Evolutionary conservation across 306 rosid genomes (phyloP), one percentile per base, ranked within the genome.

Genomic region (Luffa aegyptiaca): DNA sequence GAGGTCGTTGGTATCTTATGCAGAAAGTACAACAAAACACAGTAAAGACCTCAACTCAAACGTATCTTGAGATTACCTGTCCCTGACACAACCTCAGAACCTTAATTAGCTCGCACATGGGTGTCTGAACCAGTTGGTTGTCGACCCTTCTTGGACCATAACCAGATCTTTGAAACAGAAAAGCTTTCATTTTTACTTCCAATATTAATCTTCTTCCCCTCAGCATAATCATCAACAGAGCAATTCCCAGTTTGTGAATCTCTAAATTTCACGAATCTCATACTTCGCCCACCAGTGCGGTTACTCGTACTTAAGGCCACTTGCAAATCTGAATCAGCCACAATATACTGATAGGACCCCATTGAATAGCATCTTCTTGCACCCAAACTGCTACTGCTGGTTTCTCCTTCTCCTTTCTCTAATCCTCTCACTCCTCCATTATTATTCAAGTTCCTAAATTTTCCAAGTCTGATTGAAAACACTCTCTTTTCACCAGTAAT

Each of bases 271-370:
- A 83, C 82, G 45, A 89, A 78, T 82, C 93, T 91, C 89, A 82
- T 83, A 58, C 93, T 88, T 33, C 79, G 78, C 84, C 82, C 83
- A 53, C 42, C 9, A 18, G 36, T 21, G 51, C 77, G 89, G 81
- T 83, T 84, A 79, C 86, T 89, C 18, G 82, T 87, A 7, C 21
- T 90, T 3, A 90, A 85, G 62, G 96, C 92, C 71, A 93, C 97
- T 78, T 84, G 87, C 83, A 94, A 80, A 61, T 94, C 97, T 33
- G 97, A 94, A 84, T 88, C 94, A 82, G 88, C 91, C 80, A 90
- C 97, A 57, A 94, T 92, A 83, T 94, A 94, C 75, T 94, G 96
- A 71, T 82, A 92, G 21, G 98, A 94, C 39, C 98, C 98, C 98
- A 94, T 89, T 81, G 98, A 94, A 65, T 84, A 94, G 83, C 98